Base-by-base conservation (phyloP, 2,329 filamentous ascomycete species). In the Hymenotorrendiella dingleyae region DNA sequence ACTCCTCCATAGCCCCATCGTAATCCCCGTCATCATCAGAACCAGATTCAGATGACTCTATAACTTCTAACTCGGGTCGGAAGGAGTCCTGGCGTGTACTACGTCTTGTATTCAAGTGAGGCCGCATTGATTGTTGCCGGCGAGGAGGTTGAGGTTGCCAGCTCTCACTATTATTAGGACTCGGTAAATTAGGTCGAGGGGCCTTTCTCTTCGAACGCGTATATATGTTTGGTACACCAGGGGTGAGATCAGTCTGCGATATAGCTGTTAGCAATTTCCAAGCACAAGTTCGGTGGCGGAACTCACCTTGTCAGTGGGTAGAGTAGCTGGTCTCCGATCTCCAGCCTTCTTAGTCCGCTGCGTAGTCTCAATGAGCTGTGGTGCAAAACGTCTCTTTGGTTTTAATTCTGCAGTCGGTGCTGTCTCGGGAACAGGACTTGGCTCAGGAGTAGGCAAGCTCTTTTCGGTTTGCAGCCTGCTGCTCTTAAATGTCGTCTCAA, bases 331-430 rank as follows among this genome's bases (percentile, higher is more conserved):
- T 5, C 72, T 73, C 1, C 72, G 63, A 54, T 88, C 82, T 16
- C 80, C 80, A 12, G 75, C 75, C 56, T 80, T 80, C 49, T 84
- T 78, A 24, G 80, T 80, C 40, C 88, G 74, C 54, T 80, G 78
- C 4, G 84, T 84, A 3, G 86, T 90, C 63, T 91, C 87, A 48
- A 94, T 82, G 42, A 94, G 70, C 56, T 91, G 83, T 10, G 88
- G 88, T 22, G 82, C 75, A 62, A 94, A 94, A 46, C 68, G 67
- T 49, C 73, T 70, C 54, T 50, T 52, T 16, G 43, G 50, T 37
- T 48, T 64, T 11, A 60, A 53, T 32, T 43, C 57, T 58, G 54
- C 60, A 58, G 50, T 45, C 55, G 48, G 53, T 49, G 46, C 58
- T 57, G 50, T 29, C 40, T 45, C 45, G 24, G 69, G 65, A 9